phyloP scores from a whole-genome alignment of 352 stramenopile genomes.

The Thraustochytrium sp. region DNA sequence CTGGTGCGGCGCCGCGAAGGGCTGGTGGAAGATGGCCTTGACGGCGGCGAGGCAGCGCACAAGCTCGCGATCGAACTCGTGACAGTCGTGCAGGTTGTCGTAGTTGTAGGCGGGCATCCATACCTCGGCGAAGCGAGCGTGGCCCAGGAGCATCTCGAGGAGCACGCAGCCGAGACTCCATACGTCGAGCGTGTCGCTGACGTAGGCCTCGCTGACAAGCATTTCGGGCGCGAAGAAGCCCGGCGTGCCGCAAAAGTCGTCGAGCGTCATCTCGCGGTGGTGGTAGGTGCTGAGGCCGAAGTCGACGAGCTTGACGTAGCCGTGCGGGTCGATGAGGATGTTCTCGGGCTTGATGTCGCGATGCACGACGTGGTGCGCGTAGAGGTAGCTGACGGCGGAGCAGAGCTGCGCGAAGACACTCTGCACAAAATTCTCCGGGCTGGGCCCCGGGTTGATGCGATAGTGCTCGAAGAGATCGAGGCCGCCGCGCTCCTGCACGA shows the following conservation, averaged over 20 bases:
- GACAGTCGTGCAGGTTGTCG: conserved; percentile 63
- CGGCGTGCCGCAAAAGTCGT: conserved; percentile 66
- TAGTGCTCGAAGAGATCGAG: conserved; percentile 77
- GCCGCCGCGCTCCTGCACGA: conserved; percentile 69
- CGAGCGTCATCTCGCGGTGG: conserved; percentile 44
- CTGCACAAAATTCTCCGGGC: conserved; percentile 44
- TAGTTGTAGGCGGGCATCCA: conserved; percentile 76
- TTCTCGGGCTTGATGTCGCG: conserved; percentile 56
- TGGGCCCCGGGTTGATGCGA: conserved; percentile 48
- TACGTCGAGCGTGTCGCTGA: conserved; percentile 71
- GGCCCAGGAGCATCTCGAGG: conserved; percentile 70
- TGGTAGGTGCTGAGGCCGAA: conserved; percentile 91
- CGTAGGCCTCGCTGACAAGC: conserved; percentile 88
- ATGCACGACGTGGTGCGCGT: conserved; percentile 77
- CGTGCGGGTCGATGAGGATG: conserved; percentile 54
- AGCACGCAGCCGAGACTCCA: conserved; percentile 76
- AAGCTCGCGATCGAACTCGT: conserved; percentile 52
- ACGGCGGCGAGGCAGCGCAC: background rate
- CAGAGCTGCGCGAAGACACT: conserved; percentile 69
- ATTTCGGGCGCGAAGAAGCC: conserved; percentile 88
- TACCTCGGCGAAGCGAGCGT: conserved; percentile 65
- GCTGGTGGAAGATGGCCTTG: background rate
- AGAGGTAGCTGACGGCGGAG: conserved; percentile 73
- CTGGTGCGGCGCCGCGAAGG: background rate
- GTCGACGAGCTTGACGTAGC: conserved; percentile 56